A percentile compares a stretch with the other conserved stretches of the same genome.
Evolutionary conservation across 2,329 filamentous ascomycete species (phyloP).

Genomic region (Aureobasidium leucospermi): DNA sequence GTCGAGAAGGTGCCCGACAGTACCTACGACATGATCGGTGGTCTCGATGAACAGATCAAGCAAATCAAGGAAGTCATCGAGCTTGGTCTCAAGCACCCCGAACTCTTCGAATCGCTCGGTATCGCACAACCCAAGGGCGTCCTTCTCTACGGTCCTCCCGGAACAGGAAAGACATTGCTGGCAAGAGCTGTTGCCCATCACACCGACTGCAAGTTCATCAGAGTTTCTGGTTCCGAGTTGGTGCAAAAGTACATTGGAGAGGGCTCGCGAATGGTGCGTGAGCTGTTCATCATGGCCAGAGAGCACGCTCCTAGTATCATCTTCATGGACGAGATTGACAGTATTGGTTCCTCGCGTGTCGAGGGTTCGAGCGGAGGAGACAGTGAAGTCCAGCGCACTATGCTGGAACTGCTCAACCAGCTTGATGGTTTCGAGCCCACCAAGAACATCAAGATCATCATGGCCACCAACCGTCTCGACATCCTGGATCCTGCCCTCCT

Average conservation of each 20-base stretch:
- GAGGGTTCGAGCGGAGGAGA: constrained; percentile 93
- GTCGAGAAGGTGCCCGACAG: constrained; percentile 99
- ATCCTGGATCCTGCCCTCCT: constrained; percentile 93
- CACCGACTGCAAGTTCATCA: constrained; percentile 98
- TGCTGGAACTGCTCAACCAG: constrained; percentile 97
- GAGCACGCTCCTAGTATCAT: constrained; percentile 98
- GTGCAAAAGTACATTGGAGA: constrained; percentile 99
- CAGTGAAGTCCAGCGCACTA: constrained; percentile 95
- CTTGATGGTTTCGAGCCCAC: constrained; percentile 97
- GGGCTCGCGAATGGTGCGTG: constrained; percentile 94
- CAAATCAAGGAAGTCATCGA: constrained; percentile 99
- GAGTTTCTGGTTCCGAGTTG: constrained; percentile 89
- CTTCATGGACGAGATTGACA: constrained; percentile 99
- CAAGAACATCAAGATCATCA: constrained; percentile 99
- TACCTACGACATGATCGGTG: constrained; percentile 99
- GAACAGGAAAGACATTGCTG: constrained; percentile 92
- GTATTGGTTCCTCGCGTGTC: constrained; percentile 92
- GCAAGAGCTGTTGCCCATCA: constrained; percentile 95
- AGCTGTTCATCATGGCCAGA: constrained; percentile 97
- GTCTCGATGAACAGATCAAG: constrained; percentile 97
- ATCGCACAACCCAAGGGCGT: constrained; percentile 98
- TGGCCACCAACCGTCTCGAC: constrained; percentile 97
- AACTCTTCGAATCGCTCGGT: constrained; percentile 97
- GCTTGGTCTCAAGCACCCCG: constrained; percentile 93
- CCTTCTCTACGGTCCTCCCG: constrained; percentile 88